Evolutionary conservation across 148 eudicot genomes (phyloP).

Genomic region (Rhododendron mucronatum): DNA sequence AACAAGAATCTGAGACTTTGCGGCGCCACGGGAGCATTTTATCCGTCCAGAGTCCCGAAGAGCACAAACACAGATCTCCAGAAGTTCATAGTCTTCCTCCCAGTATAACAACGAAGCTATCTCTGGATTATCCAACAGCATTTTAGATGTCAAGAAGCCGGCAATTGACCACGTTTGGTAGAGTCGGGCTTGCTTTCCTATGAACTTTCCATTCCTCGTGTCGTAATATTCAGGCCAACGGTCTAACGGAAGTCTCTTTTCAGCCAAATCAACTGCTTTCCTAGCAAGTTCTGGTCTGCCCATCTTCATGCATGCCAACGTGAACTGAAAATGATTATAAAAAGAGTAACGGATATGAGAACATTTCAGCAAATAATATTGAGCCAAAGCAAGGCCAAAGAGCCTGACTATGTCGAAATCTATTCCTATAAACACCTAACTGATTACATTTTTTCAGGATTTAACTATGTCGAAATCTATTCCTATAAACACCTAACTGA

Average conservation of each 20-base stretch:
- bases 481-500: too few relatives aligned
- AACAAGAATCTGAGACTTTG: slow-evolving; percentile 59
- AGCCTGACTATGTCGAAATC: neutral
- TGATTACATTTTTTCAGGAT: too few relatives aligned
- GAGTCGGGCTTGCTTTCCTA: slow-evolving; percentile 81
- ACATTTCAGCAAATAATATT: neutral
- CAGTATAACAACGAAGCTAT: slow-evolving; percentile 63
- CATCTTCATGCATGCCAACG: slow-evolving; percentile 92
- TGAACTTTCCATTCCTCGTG: slow-evolving; percentile 68
- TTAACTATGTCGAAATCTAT: too few relatives aligned
- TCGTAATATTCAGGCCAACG: slow-evolving; percentile 91
- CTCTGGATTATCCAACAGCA: slow-evolving; percentile 71
- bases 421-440: neutral
- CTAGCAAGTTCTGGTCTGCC: slow-evolving; percentile 65
- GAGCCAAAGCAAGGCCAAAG: neutral
- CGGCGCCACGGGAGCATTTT: slow-evolving; percentile 73
- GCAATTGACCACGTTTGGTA: slow-evolving; percentile 93
- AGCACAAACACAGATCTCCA: slow-evolving; percentile 77
- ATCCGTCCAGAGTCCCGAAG: slow-evolving; percentile 52
- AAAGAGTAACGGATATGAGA: neutral
- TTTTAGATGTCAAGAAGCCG: slow-evolving; percentile 65
- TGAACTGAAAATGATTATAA: slow-evolving; percentile 45
- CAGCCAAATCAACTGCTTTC: slow-evolving; percentile 62
- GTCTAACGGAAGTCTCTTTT: slow-evolving; percentile 52
- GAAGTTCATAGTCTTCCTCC: slow-evolving; percentile 91